Conservation (phyloP, 2,329 filamentous ascomycete genomes). For the Paracorniculantispora psalliotae region DNA sequence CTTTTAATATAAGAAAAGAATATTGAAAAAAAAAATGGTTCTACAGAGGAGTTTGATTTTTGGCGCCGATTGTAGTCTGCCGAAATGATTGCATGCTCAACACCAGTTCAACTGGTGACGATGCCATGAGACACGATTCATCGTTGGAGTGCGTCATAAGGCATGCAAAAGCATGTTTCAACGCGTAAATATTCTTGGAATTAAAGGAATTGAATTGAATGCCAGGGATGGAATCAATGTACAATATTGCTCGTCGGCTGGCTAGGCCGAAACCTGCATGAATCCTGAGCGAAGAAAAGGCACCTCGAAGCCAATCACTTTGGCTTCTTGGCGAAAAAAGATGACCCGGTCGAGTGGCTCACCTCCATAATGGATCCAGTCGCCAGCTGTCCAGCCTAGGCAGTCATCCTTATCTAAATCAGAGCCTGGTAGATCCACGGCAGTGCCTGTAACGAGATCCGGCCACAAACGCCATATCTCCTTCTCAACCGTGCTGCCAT, state of each 20-base stretch:
- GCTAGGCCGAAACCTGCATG: conserved; percentile 7
- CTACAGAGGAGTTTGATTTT: no score
- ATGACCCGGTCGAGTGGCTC: conserved; percentile 29
- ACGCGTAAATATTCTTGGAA: no score
- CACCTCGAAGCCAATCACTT: conserved; percentile 28
- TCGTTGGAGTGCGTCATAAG: no score
- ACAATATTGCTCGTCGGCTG: not conserved
- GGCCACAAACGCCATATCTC: conserved; percentile 28
- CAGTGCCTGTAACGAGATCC: conserved; percentile 9
- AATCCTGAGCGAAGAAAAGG: conserved; percentile 28
- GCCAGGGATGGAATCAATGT: no score
- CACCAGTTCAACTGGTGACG: no score
- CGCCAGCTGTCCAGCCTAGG: conserved; percentile 26
- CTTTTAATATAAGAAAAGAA: no score
- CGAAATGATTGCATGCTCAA: no score
- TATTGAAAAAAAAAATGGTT: no score
- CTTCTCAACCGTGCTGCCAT: conserved; percentile 13
- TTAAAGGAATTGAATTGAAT: no score
- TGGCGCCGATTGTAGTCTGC: no score
- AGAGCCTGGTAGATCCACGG: conserved; percentile 26
- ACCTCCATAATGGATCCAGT: conserved; percentile 32
- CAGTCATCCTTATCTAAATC: conserved; percentile 22
- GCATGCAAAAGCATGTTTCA: no score
- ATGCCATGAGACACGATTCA: no score
- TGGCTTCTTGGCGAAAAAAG: conserved; percentile 23